phyloP scores from a whole-genome alignment of 371 early-diverging fungal genomes.

The Amoeboaphelidium protococcarum region DNA sequence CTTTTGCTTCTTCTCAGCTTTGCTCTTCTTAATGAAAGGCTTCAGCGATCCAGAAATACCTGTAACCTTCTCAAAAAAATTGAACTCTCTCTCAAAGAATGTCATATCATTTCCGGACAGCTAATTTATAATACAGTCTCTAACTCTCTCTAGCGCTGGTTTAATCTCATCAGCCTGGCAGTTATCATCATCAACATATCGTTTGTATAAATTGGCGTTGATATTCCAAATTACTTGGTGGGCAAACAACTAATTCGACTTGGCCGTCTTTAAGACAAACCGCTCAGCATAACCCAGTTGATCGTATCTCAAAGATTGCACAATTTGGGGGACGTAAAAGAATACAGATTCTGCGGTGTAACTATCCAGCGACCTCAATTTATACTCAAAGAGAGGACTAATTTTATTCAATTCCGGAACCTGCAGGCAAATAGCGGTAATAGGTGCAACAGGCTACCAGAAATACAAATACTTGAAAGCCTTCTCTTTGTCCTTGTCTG shows the following conservation, averaged over 20 bases:
- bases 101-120: slow-evolving; percentile 57
- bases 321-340: slow-evolving; percentile 96
- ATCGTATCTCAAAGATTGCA: slow-evolving; percentile 85
- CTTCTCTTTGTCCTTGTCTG: background rate
- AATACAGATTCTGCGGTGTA: slow-evolving; percentile 78
- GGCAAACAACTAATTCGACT: slow-evolving; percentile 75
- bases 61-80: slow-evolving; percentile 80
- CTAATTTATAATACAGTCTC: slow-evolving; percentile 35
- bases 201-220: slow-evolving; percentile 84
- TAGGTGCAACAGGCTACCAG: slow-evolving; percentile 79
- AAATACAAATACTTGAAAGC: slow-evolving; percentile 37
- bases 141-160: slow-evolving; percentile 58
- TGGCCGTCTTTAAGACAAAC: slow-evolving; percentile 71
- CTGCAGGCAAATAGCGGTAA: slow-evolving; percentile 54
- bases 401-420: slow-evolving; percentile 31
- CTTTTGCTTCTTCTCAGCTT: slow-evolving; percentile 83
- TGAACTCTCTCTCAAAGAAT: slow-evolving; percentile 83
- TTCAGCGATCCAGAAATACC: slow-evolving; percentile 89
- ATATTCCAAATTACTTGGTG: slow-evolving; percentile 99
- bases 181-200: slow-evolving; percentile 40
- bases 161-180: slow-evolving; percentile 45
- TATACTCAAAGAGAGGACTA: slow-evolving; percentile 76
- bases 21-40: slow-evolving; percentile 50
- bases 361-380: slow-evolving; percentile 61
- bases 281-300: slow-evolving; percentile 60